Evolutionary conservation across 1,284 basidiomycete species (phyloP).

Genomic region (Amylostereum areolatum): DNA sequence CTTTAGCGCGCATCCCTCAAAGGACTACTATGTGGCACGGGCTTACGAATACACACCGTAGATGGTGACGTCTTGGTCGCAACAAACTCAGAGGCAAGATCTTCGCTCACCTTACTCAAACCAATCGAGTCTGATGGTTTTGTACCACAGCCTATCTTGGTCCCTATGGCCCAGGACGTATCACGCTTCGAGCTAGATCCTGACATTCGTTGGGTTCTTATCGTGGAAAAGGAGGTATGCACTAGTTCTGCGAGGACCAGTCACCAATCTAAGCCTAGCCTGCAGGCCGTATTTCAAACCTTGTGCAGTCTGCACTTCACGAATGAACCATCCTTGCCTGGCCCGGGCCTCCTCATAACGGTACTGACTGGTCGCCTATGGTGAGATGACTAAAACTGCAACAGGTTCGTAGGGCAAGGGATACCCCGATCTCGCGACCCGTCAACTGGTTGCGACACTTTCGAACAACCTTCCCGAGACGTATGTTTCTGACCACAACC

Average conservation of each 20-base stretch:
- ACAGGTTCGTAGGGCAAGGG: slow-evolving; percentile 74
- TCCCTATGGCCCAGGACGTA: slow-evolving; percentile 73
- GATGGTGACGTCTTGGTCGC: slow-evolving; percentile 46
- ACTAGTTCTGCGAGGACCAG: not conserved
- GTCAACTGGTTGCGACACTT: slow-evolving; percentile 71
- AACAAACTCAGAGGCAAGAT: slow-evolving; percentile 51
- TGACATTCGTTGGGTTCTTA: slow-evolving; percentile 67
- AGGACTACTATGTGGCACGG: slow-evolving; percentile 72
- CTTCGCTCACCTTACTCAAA: not conserved
- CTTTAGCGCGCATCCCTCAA: slow-evolving; percentile 79
- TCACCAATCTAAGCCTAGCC: not conserved
- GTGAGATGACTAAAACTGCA: not conserved
- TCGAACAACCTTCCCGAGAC: slow-evolving; percentile 53
- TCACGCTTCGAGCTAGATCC: slow-evolving; percentile 45
- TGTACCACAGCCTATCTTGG: slow-evolving; percentile 54
- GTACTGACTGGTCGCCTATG: slow-evolving; percentile 26
- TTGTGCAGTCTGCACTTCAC: slow-evolving; percentile 56
- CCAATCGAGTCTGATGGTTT: not conserved
- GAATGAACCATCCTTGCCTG: slow-evolving; percentile 40
- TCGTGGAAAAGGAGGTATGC: slow-evolving; percentile 88
- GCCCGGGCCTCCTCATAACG: slow-evolving; percentile 67
- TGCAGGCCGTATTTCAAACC: slow-evolving; percentile 84
- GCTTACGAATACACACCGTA: slow-evolving; percentile 51
- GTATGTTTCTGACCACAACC: slow-evolving; percentile 21
- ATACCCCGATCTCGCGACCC: slow-evolving; percentile 87